Evolutionary conservation across 2,329 filamentous ascomycete species (phyloP).

Genomic region (Blastomyces emzantsi): DNA sequence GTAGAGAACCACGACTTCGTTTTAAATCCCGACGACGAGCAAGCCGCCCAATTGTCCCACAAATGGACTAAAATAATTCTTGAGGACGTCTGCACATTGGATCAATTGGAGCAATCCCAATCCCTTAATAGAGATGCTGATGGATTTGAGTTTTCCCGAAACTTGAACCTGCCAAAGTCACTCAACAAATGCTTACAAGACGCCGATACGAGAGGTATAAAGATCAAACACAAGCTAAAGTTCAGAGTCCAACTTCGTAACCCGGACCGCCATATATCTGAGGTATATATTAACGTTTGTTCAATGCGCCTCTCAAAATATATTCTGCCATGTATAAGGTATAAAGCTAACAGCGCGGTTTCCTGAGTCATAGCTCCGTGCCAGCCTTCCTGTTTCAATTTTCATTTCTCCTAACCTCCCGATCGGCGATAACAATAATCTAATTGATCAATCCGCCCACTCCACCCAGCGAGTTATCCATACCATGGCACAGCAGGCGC

Average conservation of each 20-base stretch:
- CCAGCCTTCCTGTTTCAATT: slow-evolving; percentile 80
- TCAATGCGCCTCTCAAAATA: not conserved
- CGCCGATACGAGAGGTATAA: slow-evolving; percentile 79
- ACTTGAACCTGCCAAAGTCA: slow-evolving; percentile 65
- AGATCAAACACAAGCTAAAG: slow-evolving; percentile 85
- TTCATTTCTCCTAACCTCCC: slow-evolving; percentile 94
- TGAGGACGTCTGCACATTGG: slow-evolving; percentile 59
- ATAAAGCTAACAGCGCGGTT: slow-evolving; percentile 16
- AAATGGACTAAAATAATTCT: slow-evolving; percentile 57
- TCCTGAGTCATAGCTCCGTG: slow-evolving; percentile 56
- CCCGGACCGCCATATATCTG: slow-evolving; percentile 87
- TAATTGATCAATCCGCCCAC: slow-evolving; percentile 54
- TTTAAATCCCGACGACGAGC: slow-evolving; percentile 40
- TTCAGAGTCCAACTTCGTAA: slow-evolving; percentile 87
- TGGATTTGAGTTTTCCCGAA: slow-evolving; percentile 51
- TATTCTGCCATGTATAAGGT: slow-evolving; percentile 3
- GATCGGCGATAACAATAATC: slow-evolving; percentile 75
- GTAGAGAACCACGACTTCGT: slow-evolving; percentile 68
- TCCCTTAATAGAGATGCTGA: slow-evolving; percentile 51
- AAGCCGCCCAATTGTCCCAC: slow-evolving; percentile 39
- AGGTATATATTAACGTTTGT: slow-evolving; percentile 43
- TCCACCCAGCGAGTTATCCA: slow-evolving; percentile 42
- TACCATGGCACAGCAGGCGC: slow-evolving; percentile 58
- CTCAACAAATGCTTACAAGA: slow-evolving; percentile 81
- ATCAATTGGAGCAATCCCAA: slow-evolving; percentile 52